Evolutionary conservation across 352 stramenopile genomes (phyloP).

Genomic region (Globisporangium nodosum): DNA sequence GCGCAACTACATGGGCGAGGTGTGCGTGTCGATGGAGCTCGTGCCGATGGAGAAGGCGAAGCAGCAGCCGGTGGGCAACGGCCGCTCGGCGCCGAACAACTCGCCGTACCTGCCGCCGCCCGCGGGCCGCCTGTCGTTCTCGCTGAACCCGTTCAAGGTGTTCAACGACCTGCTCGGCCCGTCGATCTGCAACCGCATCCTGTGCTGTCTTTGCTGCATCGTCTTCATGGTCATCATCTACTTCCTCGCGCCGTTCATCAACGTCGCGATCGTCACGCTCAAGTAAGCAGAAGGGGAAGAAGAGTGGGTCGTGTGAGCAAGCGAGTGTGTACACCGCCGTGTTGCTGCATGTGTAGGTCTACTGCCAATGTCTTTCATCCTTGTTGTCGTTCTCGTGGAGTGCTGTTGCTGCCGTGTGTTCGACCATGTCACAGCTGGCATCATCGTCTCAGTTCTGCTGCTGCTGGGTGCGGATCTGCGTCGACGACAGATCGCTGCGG

Average conservation of each 20-base stretch:
- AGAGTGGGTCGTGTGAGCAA: too few species aligned
- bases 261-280: constrained; percentile 68
- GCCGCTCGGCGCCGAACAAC: constrained; percentile 88
- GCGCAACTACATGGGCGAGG: constrained; percentile 80
- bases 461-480: constrained; percentile 47
- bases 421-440: too few species aligned
- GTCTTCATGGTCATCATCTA: constrained; percentile 83
- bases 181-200: constrained; percentile 78
- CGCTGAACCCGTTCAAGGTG: constrained; percentile 89
- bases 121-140: constrained; percentile 87
- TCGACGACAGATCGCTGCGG: constrained; percentile 87
- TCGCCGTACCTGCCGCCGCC: constrained; percentile 90
- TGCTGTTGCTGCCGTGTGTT: neutral
- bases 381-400: neutral
- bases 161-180: constrained; percentile 84
- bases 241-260: constrained; percentile 84
- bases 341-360: neutral
- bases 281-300: constrained; percentile 17
- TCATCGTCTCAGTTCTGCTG: neutral
- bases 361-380: too few species aligned
- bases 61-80: constrained; percentile 71
- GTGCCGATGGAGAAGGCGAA: constrained; percentile 84
- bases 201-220: constrained; percentile 84
- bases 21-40: constrained; percentile 86
- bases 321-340: neutral